Evolutionary conservation across 768 basidiomycete species (phyloP), one percentile per base, ranked within the genome.

Genomic region (Lactarius trivialis): DNA sequence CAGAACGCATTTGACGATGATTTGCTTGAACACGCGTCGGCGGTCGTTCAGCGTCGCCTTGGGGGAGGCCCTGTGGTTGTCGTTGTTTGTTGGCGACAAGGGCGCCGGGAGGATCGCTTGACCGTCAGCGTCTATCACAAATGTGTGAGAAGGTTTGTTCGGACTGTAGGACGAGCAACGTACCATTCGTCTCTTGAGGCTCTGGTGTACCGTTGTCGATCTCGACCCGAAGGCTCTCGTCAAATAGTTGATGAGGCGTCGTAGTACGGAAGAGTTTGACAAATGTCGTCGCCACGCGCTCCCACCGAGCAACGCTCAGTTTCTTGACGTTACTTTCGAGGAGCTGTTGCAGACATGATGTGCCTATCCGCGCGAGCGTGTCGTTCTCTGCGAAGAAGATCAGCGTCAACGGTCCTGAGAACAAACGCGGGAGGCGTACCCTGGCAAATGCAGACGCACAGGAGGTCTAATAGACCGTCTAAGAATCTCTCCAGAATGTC

Each of bases 1-100:
- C 33, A 99, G 82, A 24, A 99, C 97, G 73, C 97, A 99, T 88
- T 98, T 98, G 67, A 98, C 94, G 64, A 99, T 98, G 75, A 99
- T 98, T 73, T 98, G 97, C 72, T 93, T 91, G 85, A 99, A 99
- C 59, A 91, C 84, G 48, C 86, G 83, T 50, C 91, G 85, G 58
- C 94, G 86, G 67, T 89, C 89, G 56, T 76, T 78, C 49, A 85
- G 74, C 7, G 85, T 82, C n/a, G 82, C 75, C 64, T 81, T 79
- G 11, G 75, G 70, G 65, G 81, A 81, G 8, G 74, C 66, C 60
- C 76, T 79, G 12, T 76, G 72, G 49, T 79, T 76, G 61, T 88
- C 85, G 15, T 68, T 68, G 60, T 77, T 79, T n/a, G 82, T 79
- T 4, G 92, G 88, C 26, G 90, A 89, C 37, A 98, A 80, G 9